These are phyloP conservation scores for Arachis hypogaea DNA, from an alignment of 306 rosid species.

Conservation along the genomic window DNA sequence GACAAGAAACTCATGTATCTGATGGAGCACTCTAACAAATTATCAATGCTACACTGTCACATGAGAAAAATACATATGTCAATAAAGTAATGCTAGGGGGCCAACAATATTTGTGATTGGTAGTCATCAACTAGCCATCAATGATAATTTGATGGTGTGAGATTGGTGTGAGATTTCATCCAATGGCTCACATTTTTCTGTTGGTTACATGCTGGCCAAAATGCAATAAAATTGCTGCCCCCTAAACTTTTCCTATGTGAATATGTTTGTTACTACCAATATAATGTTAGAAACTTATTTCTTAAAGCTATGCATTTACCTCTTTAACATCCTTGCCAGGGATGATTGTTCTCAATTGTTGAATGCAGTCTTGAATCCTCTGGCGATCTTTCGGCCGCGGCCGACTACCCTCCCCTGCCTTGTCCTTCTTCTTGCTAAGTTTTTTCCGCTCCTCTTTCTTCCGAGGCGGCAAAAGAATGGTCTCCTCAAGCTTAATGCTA, in stretches of 20 bases:
- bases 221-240: too few relatives aligned
- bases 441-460: conserved; percentile 55
- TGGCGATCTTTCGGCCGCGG: conserved; percentile 84
- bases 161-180: too few relatives aligned
- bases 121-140: too few relatives aligned
- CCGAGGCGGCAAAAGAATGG: conserved; percentile 38
- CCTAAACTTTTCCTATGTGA: too few relatives aligned
- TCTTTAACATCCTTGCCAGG: conserved; percentile 57
- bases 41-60: conserved; percentile 77
- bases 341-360: conserved; percentile 71
- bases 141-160: too few relatives aligned
- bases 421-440: conserved; percentile 57
- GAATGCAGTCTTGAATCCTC: conserved; percentile 74
- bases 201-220: too few relatives aligned
- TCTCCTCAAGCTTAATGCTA: conserved; percentile 37
- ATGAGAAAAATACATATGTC: conserved; percentile 24
- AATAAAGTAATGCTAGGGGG: neutral
- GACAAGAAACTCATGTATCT: conserved; percentile 72
- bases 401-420: conserved; percentile 66
- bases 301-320: conserved; percentile 46
- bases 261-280: neutral
- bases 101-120: too few relatives aligned
- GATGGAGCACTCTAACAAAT: conserved; percentile 66
- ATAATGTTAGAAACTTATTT: neutral
- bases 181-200: too few relatives aligned